Evolutionary conservation across 164 flowering plant genomes (phyloP).

Genomic region (Magnolia kwangsiensis): DNA sequence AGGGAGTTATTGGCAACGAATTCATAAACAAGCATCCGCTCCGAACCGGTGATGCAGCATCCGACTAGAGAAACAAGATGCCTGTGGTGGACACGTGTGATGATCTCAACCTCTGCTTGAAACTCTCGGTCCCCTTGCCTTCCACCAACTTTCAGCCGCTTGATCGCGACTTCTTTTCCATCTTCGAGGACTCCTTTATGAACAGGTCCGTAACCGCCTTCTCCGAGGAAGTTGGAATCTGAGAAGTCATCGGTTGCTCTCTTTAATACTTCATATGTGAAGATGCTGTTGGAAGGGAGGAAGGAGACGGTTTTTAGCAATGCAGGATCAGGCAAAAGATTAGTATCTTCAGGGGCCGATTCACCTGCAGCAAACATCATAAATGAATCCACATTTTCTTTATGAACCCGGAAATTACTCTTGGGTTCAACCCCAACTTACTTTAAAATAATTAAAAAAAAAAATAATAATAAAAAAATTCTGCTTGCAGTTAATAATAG

Average conservation of each 20-base stretch:
- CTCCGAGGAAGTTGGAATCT: constrained; percentile 37
- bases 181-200: constrained; percentile 12
- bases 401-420: too few species aligned
- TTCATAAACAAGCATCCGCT: constrained; percentile 17
- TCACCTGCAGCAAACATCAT: too few species aligned
- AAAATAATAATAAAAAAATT: too few species aligned
- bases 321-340: too few species aligned
- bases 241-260: constrained; percentile 95
- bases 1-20: constrained; percentile 16
- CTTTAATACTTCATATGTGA: constrained; percentile 74
- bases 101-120: constrained; percentile 20
- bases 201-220: constrained; percentile 18
- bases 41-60: constrained; percentile 1
- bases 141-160: constrained; percentile 10
- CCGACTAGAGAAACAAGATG: constrained; percentile 19
- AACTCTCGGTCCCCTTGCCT: constrained; percentile 15
- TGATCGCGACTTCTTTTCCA: constrained; percentile 14
- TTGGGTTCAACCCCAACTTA: too few species aligned
- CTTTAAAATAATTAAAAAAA: too few species aligned
- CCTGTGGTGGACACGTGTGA: constrained; percentile 17
- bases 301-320: too few species aligned
- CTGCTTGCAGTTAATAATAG: too few species aligned
- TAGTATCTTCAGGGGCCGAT: too few species aligned
- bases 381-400: too few species aligned
- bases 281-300: constrained; percentile 61